Percentiles rank a stretch among this genome's conserved stretches.
Evolutionary conservation across 2,329 filamentous ascomycete species (phyloP).

Genomic region (Ophiostoma ips): DNA sequence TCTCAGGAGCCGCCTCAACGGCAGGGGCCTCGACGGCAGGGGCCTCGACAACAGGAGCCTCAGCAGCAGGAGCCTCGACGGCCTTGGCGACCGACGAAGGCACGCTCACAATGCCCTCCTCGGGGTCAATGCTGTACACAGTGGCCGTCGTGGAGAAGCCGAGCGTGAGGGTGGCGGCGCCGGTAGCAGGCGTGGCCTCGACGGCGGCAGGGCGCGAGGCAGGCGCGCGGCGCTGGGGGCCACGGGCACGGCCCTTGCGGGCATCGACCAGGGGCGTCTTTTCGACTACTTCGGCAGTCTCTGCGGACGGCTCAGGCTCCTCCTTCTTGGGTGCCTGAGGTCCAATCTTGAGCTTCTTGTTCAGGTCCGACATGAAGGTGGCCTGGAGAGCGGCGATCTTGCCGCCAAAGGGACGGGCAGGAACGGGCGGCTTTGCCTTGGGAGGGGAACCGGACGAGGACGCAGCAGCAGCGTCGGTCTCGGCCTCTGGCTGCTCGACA

Average conservation of each 20-base stretch:
- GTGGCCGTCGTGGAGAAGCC: slow-evolving; percentile 34
- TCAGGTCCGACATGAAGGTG: slow-evolving; percentile 85
- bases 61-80: neutral
- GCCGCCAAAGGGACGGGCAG: slow-evolving; percentile 59
- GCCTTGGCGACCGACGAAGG: neutral
- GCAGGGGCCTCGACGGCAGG: too few relatives aligned
- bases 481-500: slow-evolving; percentile 21
- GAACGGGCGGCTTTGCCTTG: slow-evolving; percentile 74
- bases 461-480: slow-evolving; percentile 15
- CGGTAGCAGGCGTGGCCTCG: slow-evolving; percentile 22
- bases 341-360: slow-evolving; percentile 75
- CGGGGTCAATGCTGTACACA: slow-evolving; percentile 37
- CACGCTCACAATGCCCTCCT: slow-evolving; percentile 32
- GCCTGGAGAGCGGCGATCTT: slow-evolving; percentile 89
- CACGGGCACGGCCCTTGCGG: slow-evolving; percentile 77
- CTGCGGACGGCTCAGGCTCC: slow-evolving; percentile 38
- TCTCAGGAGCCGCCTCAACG: neutral
- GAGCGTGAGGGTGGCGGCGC: slow-evolving; percentile 18
- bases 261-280: slow-evolving; percentile 77
- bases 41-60: neutral
- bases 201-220: slow-evolving; percentile 21
- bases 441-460: slow-evolving; percentile 22
- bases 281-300: slow-evolving; percentile 41
- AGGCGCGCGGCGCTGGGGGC: slow-evolving; percentile 49
- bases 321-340: slow-evolving; percentile 69